A percentile compares a stretch with the other conserved stretches of the same genome.
phyloP scores from a whole-genome alignment of 768 basidiomycete genomes.

The Pholiota molesta region DNA sequence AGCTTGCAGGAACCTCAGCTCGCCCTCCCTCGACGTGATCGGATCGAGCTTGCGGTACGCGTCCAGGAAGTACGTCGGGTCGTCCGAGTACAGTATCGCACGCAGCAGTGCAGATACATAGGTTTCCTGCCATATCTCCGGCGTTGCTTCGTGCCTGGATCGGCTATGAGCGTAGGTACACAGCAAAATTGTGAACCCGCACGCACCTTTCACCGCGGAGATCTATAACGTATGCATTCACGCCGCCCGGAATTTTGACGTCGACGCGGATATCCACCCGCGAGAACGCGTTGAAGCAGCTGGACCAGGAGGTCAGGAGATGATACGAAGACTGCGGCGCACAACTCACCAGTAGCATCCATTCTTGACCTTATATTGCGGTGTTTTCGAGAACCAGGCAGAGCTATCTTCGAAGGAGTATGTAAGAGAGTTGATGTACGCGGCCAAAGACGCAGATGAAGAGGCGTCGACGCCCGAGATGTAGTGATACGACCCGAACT shows the following conservation, averaged over 20 bases:
- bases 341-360: slow-evolving; percentile 83
- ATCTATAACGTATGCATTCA: slow-evolving; percentile 92
- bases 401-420: slow-evolving; percentile 90
- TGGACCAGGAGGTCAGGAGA: slow-evolving; percentile 27
- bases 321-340: slow-evolving; percentile 25
- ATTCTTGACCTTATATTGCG: slow-evolving; percentile 88
- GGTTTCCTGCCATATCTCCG: slow-evolving; percentile 96
- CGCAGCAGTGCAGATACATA: slow-evolving; percentile 92
- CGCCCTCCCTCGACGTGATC: slow-evolving; percentile 86
- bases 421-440: slow-evolving; percentile 98
- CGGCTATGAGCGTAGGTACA: slow-evolving; percentile 1
- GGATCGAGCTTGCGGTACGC: slow-evolving; percentile 96
- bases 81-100: slow-evolving; percentile 94
- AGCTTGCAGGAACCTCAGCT: slow-evolving; percentile 87
- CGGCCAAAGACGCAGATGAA: slow-evolving; percentile 95
- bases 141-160: slow-evolving; percentile 82
- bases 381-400: slow-evolving; percentile 89
- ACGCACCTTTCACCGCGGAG: slow-evolving; percentile 90
- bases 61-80: slow-evolving; percentile 87
- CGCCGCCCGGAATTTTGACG: slow-evolving; percentile 98
- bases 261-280: slow-evolving; percentile 96
- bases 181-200: not conserved
- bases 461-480: slow-evolving; percentile 99
- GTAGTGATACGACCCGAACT: slow-evolving; percentile 97
- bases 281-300: slow-evolving; percentile 98